Evolutionary conservation across 331 rosid species (phyloP), one percentile per base, ranked within the genome.

Genomic region (Saraca asoca): DNA sequence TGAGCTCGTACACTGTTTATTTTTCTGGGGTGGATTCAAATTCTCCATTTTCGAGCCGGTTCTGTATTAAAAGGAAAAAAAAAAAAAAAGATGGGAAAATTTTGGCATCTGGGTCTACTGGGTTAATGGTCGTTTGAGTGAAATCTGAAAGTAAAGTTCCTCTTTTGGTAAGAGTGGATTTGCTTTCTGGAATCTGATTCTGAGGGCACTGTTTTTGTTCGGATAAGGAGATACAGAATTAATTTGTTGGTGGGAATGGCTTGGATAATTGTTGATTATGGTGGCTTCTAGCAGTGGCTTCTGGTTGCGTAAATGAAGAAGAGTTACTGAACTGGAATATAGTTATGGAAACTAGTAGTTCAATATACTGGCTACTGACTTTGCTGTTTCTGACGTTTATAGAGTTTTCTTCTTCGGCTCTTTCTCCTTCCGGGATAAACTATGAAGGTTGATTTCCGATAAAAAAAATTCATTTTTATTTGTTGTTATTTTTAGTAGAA

Each of bases 401-500:
- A 54, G 80, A 80, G 51, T 46, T 80, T 79, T 75, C 91, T 80
- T 86, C 83, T 71, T 95, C 96, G 63, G 81, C 90, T 42, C 88
- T 94, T 62, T 94, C 99, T 71, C 99, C 99, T 66, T 77, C 96
- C 74, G 99, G 99, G 70, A 84, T 94, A 44, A 94, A 94, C 78
- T 94, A 75, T 55, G 99, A 94, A 94, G 99, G 99, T 94, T 62
- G 58, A 69, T 76, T 72, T 66, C 53, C 3, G 31, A 24, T 24
- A 24, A 24, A 24, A 24, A 24, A 24, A 24, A 24, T 24, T 24
- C 31, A 24, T 24, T 24, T 50, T 29, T 29, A 24, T 24, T 3
- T 24, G 1, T 24, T 24, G 31, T 24, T 24, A 24, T 3, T 24
- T 24, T 57, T 24, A 24, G 31, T 24, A 24, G 31, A 24, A 24